phyloP scores from a whole-genome alignment of 345 rosid genomes.

The Sonneratia alba region DNA sequence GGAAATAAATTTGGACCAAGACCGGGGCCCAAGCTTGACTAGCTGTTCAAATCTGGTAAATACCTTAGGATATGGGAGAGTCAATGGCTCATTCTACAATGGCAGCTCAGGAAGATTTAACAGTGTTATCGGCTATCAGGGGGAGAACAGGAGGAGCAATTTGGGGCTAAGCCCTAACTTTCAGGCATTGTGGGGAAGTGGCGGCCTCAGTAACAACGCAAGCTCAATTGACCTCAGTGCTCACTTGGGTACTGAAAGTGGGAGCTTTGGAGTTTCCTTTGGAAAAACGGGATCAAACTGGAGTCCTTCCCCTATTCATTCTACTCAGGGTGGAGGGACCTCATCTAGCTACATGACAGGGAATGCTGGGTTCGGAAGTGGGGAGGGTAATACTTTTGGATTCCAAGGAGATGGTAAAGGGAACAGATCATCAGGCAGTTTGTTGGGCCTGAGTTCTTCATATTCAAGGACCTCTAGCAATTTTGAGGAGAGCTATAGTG shows the following conservation, averaged over 20 bases:
- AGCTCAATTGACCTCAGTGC: constrained; percentile 37
- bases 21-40: constrained; percentile 46
- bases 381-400: constrained; percentile 32
- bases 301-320: constrained; percentile 40
- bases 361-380: constrained; percentile 27
- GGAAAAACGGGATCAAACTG: constrained; percentile 71
- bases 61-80: constrained; percentile 55
- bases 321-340: constrained; percentile 33
- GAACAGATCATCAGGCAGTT: constrained; percentile 33
- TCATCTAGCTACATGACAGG: constrained; percentile 28
- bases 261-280: constrained; percentile 49
- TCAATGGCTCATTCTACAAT: constrained; percentile 42
- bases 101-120: constrained; percentile 54
- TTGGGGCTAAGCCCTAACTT: constrained; percentile 45
- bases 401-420: constrained; percentile 44
- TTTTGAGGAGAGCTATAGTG: constrained; percentile 56
- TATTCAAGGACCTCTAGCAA: constrained; percentile 42
- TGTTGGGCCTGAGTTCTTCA: constrained; percentile 43
- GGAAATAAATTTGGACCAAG: constrained; percentile 61
- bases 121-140: constrained; percentile 58
- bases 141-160: constrained; percentile 43
- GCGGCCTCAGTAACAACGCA: constrained; percentile 32
- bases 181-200: constrained; percentile 79
- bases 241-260: constrained; percentile 38
- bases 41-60: constrained; percentile 50